Conservation (phyloP, 768 basidiomycete species). For the Amanita molliuscula region DNA sequence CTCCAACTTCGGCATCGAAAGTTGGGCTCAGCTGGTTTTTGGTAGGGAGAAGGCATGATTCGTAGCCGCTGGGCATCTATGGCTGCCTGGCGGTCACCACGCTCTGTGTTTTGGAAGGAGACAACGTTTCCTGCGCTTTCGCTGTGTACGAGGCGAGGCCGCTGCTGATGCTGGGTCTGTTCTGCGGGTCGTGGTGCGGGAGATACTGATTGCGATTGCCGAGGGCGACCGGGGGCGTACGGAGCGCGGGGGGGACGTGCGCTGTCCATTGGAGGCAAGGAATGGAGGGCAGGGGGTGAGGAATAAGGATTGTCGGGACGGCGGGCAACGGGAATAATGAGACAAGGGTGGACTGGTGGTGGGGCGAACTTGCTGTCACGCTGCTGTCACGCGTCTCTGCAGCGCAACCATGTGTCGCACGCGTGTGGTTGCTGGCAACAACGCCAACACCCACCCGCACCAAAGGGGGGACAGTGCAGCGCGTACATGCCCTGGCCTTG, state of each 20-base stretch:
- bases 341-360: constrained; percentile 1
- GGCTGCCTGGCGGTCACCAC: constrained; percentile 52
- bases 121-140: constrained; percentile 38
- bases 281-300: constrained; percentile 4
- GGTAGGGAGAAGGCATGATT: constrained; percentile 36
- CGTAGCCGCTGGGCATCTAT: constrained; percentile 48
- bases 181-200: constrained; percentile 31
- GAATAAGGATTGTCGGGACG: constrained; percentile 6
- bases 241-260: constrained; percentile 45
- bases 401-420: too few relatives aligned
- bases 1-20: constrained; percentile 32
- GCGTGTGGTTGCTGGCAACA: too few relatives aligned
- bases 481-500: too few relatives aligned
- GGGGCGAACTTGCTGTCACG: constrained; percentile 1
- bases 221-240: constrained; percentile 33
- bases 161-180: constrained; percentile 13
- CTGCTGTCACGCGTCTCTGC: not conserved
- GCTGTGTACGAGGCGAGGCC: constrained; percentile 22
- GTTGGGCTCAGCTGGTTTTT: constrained; percentile 18
- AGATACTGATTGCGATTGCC: constrained; percentile 25
- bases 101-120: constrained; percentile 60
- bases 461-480: too few relatives aligned
- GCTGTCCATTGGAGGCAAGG: constrained; percentile 23
- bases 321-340: constrained; percentile 7
- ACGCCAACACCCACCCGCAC: too few relatives aligned